Evolutionary conservation across 495 filamentous ascomycete species (phyloP), one percentile per base, ranked within the genome.

Genomic region (Aspergillus kassunensis): DNA sequence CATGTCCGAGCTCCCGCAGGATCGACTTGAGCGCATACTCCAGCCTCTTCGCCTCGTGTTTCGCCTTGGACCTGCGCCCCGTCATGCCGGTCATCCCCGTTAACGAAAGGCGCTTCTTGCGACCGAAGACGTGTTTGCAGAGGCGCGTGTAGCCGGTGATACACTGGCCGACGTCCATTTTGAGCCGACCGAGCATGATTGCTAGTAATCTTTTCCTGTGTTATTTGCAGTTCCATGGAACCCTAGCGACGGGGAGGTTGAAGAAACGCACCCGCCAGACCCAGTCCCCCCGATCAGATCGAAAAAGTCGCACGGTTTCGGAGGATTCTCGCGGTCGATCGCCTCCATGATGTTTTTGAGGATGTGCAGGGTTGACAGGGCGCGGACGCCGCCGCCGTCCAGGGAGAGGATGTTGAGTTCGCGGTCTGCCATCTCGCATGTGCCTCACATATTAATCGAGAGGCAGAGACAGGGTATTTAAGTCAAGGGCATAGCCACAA

Each of bases 301-400:
- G 29, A 75, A 75, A 29, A 64, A 73, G 10, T 82, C 73, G 56
- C 71, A 78, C 8, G 78, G 78, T 40, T 78, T 68, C 19, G 73
- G 73, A 21, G 72, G 61, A 16, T 69, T 67, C 12, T 72, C 58
- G 20, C 56, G 57, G 16, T 73, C 64, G 29, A 79, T 62, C 0
- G 53, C 59, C 31, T 68, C 64, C 65, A 82, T 77, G 19, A 84
- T 61, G 12, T 65, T 49, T 27, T 74, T 68, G 30, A 83, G 65
- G 51, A 83, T 79, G 50, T 72, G 56, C 3, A 82, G 68, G 0
- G 70, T 62, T 3, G 78, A 80, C 19, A 83, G 58, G 2, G 75
- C 78, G 12, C 79, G 73, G 1, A 82, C 71, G 21, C 79, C 80
- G 29, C 80, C 79, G 47, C 80, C 78, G 57, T 83, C 80, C 13